Evolutionary conservation across 2,329 filamentous ascomycete species (phyloP), one percentile per base, ranked within the genome.

Genomic region (Escovopsis weberi): DNA sequence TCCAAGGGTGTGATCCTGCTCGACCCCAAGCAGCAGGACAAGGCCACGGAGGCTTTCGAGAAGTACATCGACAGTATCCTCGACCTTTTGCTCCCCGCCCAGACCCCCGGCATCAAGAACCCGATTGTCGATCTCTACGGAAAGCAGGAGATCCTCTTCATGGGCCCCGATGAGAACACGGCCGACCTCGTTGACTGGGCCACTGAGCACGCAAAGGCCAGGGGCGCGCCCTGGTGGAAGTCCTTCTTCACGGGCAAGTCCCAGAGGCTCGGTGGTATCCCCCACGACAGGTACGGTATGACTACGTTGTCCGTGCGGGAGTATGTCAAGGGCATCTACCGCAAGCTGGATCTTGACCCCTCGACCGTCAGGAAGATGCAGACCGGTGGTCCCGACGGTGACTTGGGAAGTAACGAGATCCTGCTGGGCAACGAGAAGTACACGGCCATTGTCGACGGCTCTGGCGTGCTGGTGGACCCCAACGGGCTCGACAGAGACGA

Each of bases 161-260:
- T 98, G 86, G 91, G 91, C 32, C 91, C 91, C 1, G 91, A 98
- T 52, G 91, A 98, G 78, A 98, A 98, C 67, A 98, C 91, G 1
- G 91, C 91, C 19, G 86, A 94, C 56, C 74, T 98, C 32, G 91
- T 98, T 41, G 80, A 98, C 64, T 98, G 91, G 91, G 91, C 91
- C n/a, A 98, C 91, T 2, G 82, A 91, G 62, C 91, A 98, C 62
- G 91, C 91, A 47, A 78, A 86, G 41, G 68, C 69, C 47, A 80
- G 91, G 53, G 87, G 87, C 38, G 91, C 91, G 4, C 86, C 87
- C 26, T 98, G 89, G 86, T 98, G 91, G 91, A 98, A 98, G 72
- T 98, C 91, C 0, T 98, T 98, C 76, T 98, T 98, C 73, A 98
- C 91, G 2, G 91, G 91, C 57, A 98, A 98, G 74, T 94, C 86